Base-by-base conservation (phyloP, 2,329 filamentous ascomycete species). In the Verticillium klebahnii region DNA sequence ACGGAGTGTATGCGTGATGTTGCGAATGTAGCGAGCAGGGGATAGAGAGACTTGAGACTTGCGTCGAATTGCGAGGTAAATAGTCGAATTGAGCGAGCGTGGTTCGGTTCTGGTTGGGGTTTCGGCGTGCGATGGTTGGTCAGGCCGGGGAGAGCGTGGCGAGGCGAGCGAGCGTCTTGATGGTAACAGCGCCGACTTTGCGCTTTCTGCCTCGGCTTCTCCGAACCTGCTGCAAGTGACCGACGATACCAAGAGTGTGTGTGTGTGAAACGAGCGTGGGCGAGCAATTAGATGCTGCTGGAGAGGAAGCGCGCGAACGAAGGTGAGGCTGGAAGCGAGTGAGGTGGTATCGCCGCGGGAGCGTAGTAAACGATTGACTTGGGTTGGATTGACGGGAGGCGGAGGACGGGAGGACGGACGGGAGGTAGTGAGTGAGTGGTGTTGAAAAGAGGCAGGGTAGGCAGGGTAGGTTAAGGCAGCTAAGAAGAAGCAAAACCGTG, bases 241-340 rank as follows among this genome's bases (percentile, higher is more conserved):
- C 25, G 25, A 17, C n/a, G 60, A 31, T 29, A 40, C 54, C 25
- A 57, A 52, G 45, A 50, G 56, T 54, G 56, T 15, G 23, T 23
- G 23, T 23, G 14, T 25, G 29, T 45, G 29, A 52, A 63, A 57
- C 45, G 45, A 50, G 45, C 23, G 45, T 50, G 45, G 45, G 19
- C 19, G 45, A 50, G 45, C 19, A 50, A 23, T 12, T 2, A 7
- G 45, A n/a, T 19, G 39, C 15, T 5, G 45, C 45, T 23, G 45
- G n/a, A n/a, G 19, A 25, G n/a, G 4, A 8, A 50, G n/a, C 9
- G 17, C 17, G 45, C 45, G 45, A 50, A 50, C 23, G 8, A n/a
- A 50, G 19, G 45, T 50, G 19, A 23, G n/a, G 58, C 50, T 39
- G 50, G 57, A 61, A 65, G 64, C 62, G 64, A 65, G 57, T 58